Evolutionary conservation across 805 yeast species (phyloP).

Genomic region (Candida golubevii): DNA sequence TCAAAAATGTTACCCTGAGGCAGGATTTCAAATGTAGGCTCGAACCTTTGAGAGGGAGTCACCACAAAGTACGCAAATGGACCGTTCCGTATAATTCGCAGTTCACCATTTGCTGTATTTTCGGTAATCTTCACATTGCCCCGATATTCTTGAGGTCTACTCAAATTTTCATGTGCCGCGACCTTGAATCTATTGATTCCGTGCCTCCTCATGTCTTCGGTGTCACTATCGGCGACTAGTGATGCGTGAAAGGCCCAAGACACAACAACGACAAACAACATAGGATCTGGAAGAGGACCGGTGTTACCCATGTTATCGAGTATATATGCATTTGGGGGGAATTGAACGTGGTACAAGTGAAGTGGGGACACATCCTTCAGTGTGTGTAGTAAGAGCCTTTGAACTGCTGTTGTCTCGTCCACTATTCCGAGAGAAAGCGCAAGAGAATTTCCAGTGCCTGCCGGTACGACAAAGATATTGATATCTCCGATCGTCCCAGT

Average conservation of each 20-base stretch:
- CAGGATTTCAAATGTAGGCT: slow-evolving; percentile 57
- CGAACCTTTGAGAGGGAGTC: slow-evolving; percentile 54
- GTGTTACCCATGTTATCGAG: slow-evolving; percentile 19
- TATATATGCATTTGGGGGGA: slow-evolving; percentile 34
- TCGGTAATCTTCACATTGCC: slow-evolving; percentile 32
- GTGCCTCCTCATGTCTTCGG: slow-evolving; percentile 55
- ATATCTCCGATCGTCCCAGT: slow-evolving; percentile 8
- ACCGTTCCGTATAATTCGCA: slow-evolving; percentile 1
- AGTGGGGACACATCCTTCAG: slow-evolving; percentile 27
- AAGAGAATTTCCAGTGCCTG: slow-evolving; percentile 86
- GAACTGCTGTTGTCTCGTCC: slow-evolving; percentile 26
- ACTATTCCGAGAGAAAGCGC: slow-evolving; percentile 53
- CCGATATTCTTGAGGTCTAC: slow-evolving; percentile 46
- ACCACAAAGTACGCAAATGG: slow-evolving; percentile 58
- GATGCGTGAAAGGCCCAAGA: slow-evolving; percentile 89
- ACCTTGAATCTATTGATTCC: slow-evolving; percentile 66
- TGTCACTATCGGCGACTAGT: slow-evolving; percentile 74
- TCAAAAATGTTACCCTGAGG: slow-evolving; percentile 50
- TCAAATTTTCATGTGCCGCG: slow-evolving; percentile 59
- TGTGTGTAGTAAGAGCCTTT: slow-evolving; percentile 29
- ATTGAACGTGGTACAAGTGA: slow-evolving; percentile 40
- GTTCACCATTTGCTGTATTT: slow-evolving; percentile 6
- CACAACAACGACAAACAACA: slow-evolving; percentile 56
- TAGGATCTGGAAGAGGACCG: slow-evolving; percentile 13
- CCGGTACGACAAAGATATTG: slow-evolving; percentile 48